Evolutionary conservation across 805 yeast species (phyloP).

Genomic region (Ogataea salicorniae): DNA sequence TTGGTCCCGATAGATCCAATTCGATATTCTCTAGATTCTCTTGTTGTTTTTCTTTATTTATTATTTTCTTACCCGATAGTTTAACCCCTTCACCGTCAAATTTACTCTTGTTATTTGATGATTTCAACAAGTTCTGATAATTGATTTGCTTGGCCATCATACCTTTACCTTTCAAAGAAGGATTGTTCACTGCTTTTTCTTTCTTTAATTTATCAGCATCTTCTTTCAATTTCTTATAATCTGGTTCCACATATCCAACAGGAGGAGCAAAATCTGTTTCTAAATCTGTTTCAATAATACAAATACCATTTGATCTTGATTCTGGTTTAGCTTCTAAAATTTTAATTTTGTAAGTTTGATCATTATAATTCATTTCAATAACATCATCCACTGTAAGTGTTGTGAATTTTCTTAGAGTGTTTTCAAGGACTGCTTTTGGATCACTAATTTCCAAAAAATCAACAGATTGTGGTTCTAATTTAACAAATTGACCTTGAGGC

Average conservation of each 20-base stretch:
- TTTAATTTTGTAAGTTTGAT: slow-evolving; percentile 68
- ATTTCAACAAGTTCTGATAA: slow-evolving; percentile 53
- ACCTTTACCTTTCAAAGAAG: slow-evolving; percentile 39
- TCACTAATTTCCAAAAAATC: slow-evolving; percentile 91
- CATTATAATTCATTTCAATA: slow-evolving; percentile 80
- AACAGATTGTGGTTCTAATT: slow-evolving; percentile 90
- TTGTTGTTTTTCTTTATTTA: slow-evolving; percentile 14
- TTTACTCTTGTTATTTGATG: slow-evolving; percentile 28
- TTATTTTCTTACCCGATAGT: slow-evolving; percentile 54
- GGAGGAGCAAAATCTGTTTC: slow-evolving; percentile 99
- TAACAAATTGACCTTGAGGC: slow-evolving; percentile 83
- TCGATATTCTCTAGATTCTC: slow-evolving; percentile 8
- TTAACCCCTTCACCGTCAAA: slow-evolving; percentile 67
- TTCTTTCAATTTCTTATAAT: slow-evolving; percentile 40
- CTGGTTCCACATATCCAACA: slow-evolving; percentile 95
- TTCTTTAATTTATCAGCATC: slow-evolving; percentile 35
- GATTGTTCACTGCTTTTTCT: slow-evolving; percentile 34
- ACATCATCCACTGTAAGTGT: slow-evolving; percentile 81
- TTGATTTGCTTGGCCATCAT: slow-evolving; percentile 74
- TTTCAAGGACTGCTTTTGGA: slow-evolving; percentile 95
- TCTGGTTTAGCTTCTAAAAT: slow-evolving; percentile 87
- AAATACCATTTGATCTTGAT: slow-evolving; percentile 57
- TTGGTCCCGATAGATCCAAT: slow-evolving; percentile 52
- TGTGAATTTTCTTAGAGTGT: slow-evolving; percentile 83
- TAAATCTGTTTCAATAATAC: slow-evolving; percentile 94